Conservation (phyloP, 805 yeast genomes). For the Candida anglica region DNA sequence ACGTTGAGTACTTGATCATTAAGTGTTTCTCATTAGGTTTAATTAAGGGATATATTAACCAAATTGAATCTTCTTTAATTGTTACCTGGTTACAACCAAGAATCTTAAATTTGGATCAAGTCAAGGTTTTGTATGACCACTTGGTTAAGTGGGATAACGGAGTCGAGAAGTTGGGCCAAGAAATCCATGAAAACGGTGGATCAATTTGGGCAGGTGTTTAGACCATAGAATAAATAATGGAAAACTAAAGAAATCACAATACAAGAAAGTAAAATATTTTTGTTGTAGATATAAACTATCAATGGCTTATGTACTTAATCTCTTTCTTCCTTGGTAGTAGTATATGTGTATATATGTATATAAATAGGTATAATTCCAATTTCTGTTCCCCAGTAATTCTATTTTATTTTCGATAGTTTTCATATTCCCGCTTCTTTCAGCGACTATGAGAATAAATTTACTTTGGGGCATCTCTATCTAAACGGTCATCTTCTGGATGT, state of each 20-base stretch:
- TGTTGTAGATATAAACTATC: too few species aligned
- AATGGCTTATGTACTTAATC: too few species aligned
- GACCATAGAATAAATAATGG: not conserved
- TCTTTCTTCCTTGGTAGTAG: too few species aligned
- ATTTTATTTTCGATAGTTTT: too few species aligned
- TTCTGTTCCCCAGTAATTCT: too few species aligned
- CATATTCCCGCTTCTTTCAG: too few species aligned
- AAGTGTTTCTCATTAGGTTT: constrained; percentile 83
- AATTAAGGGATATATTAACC: constrained; percentile 87
- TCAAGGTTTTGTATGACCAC: constrained; percentile 68
- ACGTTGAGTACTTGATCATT: constrained; percentile 88
- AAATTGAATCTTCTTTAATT: constrained; percentile 71
- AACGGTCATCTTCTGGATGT: too few species aligned
- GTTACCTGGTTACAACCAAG: constrained; percentile 97
- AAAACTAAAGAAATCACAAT: too few species aligned
- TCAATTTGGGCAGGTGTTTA: constrained; percentile 34
- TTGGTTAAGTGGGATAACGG: constrained; percentile 74
- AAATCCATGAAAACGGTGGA: constrained; percentile 36
- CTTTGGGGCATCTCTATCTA: too few species aligned
- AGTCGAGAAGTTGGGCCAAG: constrained; percentile 56
- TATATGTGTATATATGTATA: too few species aligned
- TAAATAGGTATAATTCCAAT: too few species aligned
- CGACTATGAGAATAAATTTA: too few species aligned
- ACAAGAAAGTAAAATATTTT: not conserved
- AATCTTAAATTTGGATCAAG: constrained; percentile 79